Evolutionary conservation across 2,329 filamentous ascomycete species (phyloP).

Genomic region (Alternaria hordeiaustralica): DNA sequence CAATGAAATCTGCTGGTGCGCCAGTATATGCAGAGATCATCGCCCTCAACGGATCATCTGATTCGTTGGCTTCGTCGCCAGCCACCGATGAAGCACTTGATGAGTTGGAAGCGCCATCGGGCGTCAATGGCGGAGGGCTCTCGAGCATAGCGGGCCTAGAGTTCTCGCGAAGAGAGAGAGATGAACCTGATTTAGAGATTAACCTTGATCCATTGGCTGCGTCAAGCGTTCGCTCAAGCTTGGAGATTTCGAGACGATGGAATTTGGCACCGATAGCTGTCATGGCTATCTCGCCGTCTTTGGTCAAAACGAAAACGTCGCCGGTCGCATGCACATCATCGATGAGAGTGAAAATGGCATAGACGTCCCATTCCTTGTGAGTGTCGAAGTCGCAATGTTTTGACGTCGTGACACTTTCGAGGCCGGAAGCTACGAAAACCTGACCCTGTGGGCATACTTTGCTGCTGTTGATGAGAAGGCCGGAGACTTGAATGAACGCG

Average conservation of each 20-base stretch:
- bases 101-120: constrained; percentile 1
- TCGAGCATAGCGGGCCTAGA: background rate
- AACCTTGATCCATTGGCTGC: constrained; percentile 5
- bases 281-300: constrained; percentile 7
- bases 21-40: constrained; percentile 20
- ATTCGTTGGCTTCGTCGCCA: constrained; percentile 2
- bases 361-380: constrained; percentile 13
- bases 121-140: background rate
- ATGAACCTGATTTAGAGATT: background rate
- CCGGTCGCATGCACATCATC: constrained; percentile 12
- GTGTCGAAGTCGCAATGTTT: constrained; percentile 6
- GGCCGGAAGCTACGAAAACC: constrained; percentile 20
- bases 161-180: background rate
- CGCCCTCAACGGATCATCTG: constrained; percentile 7
- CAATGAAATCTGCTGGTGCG: constrained; percentile 7
- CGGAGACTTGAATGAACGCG: constrained; percentile 24
- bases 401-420: constrained; percentile 20
- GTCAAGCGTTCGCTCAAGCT: constrained; percentile 13
- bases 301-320: constrained; percentile 18
- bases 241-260: constrained; percentile 16
- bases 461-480: constrained; percentile 27
- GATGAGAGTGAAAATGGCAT: constrained; percentile 8
- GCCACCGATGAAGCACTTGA: constrained; percentile 2
- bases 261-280: constrained; percentile 19
- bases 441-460: constrained; percentile 13